Evolutionary conservation across 768 basidiomycete species (phyloP).

Genomic region (Lentinula guzmanii): DNA sequence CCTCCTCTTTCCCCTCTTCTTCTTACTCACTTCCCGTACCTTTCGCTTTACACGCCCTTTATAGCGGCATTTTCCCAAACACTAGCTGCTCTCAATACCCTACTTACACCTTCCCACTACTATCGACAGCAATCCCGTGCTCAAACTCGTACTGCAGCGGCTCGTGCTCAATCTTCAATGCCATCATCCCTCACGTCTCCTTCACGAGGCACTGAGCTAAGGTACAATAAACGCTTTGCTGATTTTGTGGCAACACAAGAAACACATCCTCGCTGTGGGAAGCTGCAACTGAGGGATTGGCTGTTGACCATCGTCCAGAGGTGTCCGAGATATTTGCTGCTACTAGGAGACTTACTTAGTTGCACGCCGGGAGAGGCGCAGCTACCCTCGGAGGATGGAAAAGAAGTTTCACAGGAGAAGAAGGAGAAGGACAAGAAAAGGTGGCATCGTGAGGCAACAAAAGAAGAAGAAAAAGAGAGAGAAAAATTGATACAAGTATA

Average conservation of each 20-base stretch:
- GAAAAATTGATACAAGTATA: constrained; percentile 53
- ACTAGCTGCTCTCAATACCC: constrained; percentile 48
- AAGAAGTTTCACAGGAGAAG: background rate
- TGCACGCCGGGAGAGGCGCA: constrained; percentile 32
- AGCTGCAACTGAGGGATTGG: constrained; percentile 78
- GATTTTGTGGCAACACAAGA: constrained; percentile 62
- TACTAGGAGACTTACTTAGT: constrained; percentile 76
- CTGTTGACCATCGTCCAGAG: constrained; percentile 83
- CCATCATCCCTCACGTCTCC: background rate
- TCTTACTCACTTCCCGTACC: constrained; percentile 79
- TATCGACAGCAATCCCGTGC: background rate
- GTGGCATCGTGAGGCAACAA: constrained; percentile 12
- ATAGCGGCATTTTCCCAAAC: constrained; percentile 71
- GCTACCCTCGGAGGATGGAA: background rate
- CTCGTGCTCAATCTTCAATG: background rate
- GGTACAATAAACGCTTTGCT: constrained; percentile 38
- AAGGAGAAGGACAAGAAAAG: background rate
- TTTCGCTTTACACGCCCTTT: constrained; percentile 83
- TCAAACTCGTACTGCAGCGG: background rate
- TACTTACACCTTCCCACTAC: constrained; percentile 38
- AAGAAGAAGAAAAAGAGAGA: constrained; percentile 62
- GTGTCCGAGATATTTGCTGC: constrained; percentile 79
- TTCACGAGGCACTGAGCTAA: constrained; percentile 12
- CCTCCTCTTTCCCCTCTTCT: constrained; percentile 51
- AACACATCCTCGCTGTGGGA: constrained; percentile 62